These are phyloP conservation scores for Yamadazyma diddensiae DNA, from an alignment of 1,139 yeast genomes.

Conservation along the genomic window DNA sequence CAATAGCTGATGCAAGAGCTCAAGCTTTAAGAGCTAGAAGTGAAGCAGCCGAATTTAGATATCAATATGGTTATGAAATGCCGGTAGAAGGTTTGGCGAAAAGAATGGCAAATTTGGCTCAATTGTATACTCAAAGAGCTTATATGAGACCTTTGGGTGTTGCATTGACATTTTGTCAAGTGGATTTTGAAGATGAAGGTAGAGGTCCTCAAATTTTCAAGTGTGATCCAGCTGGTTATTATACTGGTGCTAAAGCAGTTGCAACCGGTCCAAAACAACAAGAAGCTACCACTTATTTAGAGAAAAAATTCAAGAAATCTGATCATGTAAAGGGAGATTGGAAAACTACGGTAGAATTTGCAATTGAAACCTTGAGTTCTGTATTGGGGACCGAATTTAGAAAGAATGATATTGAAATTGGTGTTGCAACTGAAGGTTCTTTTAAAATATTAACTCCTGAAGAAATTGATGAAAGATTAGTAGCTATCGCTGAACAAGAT, in stretches of 20 bases:
- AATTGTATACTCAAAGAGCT: slow-evolving; percentile 96
- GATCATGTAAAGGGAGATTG: slow-evolving; percentile 77
- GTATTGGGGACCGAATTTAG: slow-evolving; percentile 91
- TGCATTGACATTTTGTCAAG: slow-evolving; percentile 81
- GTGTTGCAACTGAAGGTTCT: slow-evolving; percentile 71
- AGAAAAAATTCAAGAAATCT: slow-evolving; percentile 84
- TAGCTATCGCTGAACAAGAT: slow-evolving; percentile 95
- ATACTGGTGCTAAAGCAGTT: slow-evolving; percentile 85
- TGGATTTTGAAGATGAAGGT: slow-evolving; percentile 69
- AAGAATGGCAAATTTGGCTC: slow-evolving; percentile 93
- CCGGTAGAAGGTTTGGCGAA: slow-evolving; percentile 93
- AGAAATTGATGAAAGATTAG: slow-evolving; percentile 90
- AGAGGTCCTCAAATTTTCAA: slow-evolving; percentile 88
- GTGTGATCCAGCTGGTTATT: slow-evolving; percentile 98
- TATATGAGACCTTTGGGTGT: slow-evolving; percentile 98
- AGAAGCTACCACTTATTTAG: slow-evolving; percentile 87
- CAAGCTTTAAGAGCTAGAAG: slow-evolving; percentile 86
- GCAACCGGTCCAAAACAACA: slow-evolving; percentile 98
- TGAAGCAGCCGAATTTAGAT: slow-evolving; percentile 93
- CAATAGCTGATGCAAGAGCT: slow-evolving; percentile 94
- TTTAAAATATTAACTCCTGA: slow-evolving; percentile 75
- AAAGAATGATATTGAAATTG: slow-evolving; percentile 89
- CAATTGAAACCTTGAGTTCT: slow-evolving; percentile 79
- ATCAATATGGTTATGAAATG: slow-evolving; percentile 94
- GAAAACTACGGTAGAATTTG: slow-evolving; percentile 86